Percentiles rank a stretch among this genome's conserved stretches.
These are phyloP conservation scores for Trametes pubescens DNA, from an alignment of 1,284 basidiomycete species.

Conservation along the genomic window DNA sequence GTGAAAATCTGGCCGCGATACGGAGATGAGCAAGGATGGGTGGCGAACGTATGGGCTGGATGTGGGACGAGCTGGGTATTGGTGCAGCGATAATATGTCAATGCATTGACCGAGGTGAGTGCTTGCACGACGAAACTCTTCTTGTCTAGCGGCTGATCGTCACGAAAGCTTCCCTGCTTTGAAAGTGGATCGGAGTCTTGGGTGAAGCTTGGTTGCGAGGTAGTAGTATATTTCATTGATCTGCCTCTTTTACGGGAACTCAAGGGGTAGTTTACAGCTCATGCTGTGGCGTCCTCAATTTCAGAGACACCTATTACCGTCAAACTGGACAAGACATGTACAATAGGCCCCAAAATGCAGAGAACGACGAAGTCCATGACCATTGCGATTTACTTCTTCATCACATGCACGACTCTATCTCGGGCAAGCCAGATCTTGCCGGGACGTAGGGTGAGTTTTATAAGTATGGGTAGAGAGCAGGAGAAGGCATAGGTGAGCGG, in stretches of 20 bases:
- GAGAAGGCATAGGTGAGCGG: background rate
- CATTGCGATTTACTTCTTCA: background rate
- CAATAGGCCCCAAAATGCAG: too few relatives aligned
- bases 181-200: too few relatives aligned
- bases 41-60: conserved; percentile 65
- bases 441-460: background rate
- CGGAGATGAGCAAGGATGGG: conserved; percentile 20
- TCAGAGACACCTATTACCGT: too few relatives aligned
- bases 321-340: background rate
- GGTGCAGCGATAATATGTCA: conserved; percentile 25
- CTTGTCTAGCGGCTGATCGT: background rate
- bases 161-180: too few relatives aligned
- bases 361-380: too few relatives aligned
- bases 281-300: too few relatives aligned
- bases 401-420: background rate
- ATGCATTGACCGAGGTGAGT: background rate
- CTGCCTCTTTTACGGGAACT: too few relatives aligned
- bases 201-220: too few relatives aligned
- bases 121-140: background rate
- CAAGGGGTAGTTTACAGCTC: too few relatives aligned
- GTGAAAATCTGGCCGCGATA: conserved; percentile 59
- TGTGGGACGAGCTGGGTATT: conserved; percentile 80
- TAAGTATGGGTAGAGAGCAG: background rate
- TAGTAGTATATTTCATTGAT: too few relatives aligned
- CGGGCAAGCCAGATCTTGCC: background rate